Percentiles rank a stretch among this genome's conserved stretches.
phyloP scores from a whole-genome alignment of 768 basidiomycete genomes.

The Sarcomyxa edulis region DNA sequence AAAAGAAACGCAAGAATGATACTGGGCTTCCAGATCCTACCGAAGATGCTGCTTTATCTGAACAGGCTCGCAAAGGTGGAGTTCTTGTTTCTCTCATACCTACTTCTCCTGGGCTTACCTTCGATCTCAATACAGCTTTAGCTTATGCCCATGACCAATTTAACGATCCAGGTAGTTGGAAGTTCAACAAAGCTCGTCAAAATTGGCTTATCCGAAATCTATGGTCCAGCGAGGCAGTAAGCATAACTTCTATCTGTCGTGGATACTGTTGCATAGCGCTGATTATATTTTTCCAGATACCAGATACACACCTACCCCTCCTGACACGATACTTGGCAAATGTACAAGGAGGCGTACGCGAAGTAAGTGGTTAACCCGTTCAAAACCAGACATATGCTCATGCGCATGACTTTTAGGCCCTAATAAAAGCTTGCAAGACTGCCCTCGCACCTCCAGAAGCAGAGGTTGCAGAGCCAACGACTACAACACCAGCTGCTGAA shows the following conservation, averaged over 20 bases:
- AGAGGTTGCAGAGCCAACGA: neutral
- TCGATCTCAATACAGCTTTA: constrained; percentile 24
- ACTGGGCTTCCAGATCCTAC: constrained; percentile 40
- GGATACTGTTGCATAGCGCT: constrained; percentile 1
- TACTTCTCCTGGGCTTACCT: constrained; percentile 1
- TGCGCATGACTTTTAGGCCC: neutral
- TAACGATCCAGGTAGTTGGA: constrained; percentile 48
- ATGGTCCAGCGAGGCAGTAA: constrained; percentile 46
- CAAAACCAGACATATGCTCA: neutral
- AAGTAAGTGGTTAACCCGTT: constrained; percentile 23
- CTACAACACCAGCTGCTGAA: neutral
- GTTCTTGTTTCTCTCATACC: neutral
- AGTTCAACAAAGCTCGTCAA: constrained; percentile 70
- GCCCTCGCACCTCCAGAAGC: neutral
- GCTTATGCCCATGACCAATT: constrained; percentile 54
- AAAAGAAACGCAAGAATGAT: constrained; percentile 30
- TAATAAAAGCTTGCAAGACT: constrained; percentile 2
- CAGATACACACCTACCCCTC: constrained; percentile 43
- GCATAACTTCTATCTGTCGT: constrained; percentile 10
- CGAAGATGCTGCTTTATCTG: constrained; percentile 28
- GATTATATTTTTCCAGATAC: constrained; percentile 32
- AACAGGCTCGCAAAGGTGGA: constrained; percentile 38
- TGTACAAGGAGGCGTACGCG: constrained; percentile 41
- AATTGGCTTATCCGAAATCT: constrained; percentile 70
- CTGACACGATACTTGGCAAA: constrained; percentile 38